Percentiles rank a stretch among this genome's conserved stretches.
phyloP scores from a whole-genome alignment of 352 stramenopile genomes.

The Stephanocyclus meneghinianus region DNA sequence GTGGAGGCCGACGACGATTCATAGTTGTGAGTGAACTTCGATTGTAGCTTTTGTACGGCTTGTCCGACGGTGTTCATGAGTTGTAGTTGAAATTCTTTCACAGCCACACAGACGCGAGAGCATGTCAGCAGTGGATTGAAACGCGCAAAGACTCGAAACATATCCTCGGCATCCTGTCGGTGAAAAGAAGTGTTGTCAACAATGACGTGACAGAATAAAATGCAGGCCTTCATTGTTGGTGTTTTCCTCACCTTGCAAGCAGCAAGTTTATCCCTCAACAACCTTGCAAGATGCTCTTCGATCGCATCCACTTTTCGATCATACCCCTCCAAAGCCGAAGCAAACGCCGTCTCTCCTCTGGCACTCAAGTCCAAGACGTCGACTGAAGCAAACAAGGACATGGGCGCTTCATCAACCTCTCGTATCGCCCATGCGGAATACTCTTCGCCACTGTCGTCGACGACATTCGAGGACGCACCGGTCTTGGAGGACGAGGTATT shows the following conservation, averaged over 20 bases:
- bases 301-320: slow-evolving; percentile 81
- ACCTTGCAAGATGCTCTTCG: slow-evolving; percentile 76
- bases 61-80: slow-evolving; percentile 97
- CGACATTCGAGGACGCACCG: not conserved
- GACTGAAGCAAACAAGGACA: slow-evolving; percentile 66
- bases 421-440: slow-evolving; percentile 62
- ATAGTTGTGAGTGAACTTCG: slow-evolving; percentile 88
- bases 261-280: slow-evolving; percentile 80
- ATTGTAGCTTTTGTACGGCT: slow-evolving; percentile 93
- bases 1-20: slow-evolving; percentile 92
- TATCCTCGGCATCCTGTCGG: slow-evolving; percentile 84
- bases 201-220: not conserved
- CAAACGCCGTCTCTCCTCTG: slow-evolving; percentile 63
- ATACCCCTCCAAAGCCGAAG: slow-evolving; percentile 76
- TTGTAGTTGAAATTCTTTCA: slow-evolving; percentile 98
- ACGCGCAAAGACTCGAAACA: slow-evolving; percentile 91
- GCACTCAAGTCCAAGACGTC: slow-evolving; percentile 77
- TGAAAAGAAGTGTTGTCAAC: slow-evolving; percentile 1
- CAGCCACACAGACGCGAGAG: slow-evolving; percentile 88
- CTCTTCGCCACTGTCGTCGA: not conserved
- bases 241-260: slow-evolving; percentile 63
- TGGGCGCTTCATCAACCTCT: slow-evolving; percentile 72
- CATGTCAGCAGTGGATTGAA: slow-evolving; percentile 98
- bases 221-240: not conserved
- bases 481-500: not conserved